phyloP scores from a whole-genome alignment of 1,284 basidiomycete species.

The Veloboletus limbatus region DNA sequence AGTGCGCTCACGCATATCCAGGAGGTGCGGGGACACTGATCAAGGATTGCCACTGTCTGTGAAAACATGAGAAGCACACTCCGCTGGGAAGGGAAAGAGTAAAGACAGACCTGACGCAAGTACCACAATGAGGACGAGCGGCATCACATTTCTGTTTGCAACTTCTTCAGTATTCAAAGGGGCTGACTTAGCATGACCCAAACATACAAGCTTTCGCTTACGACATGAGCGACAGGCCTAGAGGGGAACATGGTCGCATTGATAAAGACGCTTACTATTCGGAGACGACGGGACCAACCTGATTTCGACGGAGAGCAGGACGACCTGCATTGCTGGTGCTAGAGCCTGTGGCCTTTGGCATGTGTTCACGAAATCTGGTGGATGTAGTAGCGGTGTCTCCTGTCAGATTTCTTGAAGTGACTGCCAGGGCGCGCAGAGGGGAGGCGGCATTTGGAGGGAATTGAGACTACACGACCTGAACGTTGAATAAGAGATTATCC shows the following conservation, averaged over 20 bases:
- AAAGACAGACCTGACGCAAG: constrained; percentile 68
- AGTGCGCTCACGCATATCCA: constrained; percentile 64
- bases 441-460: constrained; percentile 1
- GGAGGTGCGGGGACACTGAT: constrained; percentile 76
- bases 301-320: constrained; percentile 73
- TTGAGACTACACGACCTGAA: background rate
- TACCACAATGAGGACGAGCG: constrained; percentile 74
- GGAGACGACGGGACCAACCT: constrained; percentile 42
- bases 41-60: constrained; percentile 73
- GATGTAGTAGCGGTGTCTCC: constrained; percentile 5
- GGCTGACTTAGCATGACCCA: background rate
- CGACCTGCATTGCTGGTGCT: constrained; percentile 38
- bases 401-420: background rate
- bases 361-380: constrained; percentile 27
- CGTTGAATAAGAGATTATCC: background rate
- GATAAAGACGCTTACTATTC: constrained; percentile 1
- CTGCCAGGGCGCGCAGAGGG: background rate
- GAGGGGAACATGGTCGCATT: constrained; percentile 1
- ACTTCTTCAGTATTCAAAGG: constrained; percentile 11
- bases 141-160: constrained; percentile 75
- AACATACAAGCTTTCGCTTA: constrained; percentile 71
- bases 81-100: constrained; percentile 14
- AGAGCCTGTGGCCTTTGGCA: constrained; percentile 63
- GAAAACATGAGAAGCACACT: constrained; percentile 8
- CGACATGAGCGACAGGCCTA: constrained; percentile 79